phyloP scores from a whole-genome alignment of 305 asterid genomes.

The Euphrasia arctica region DNA sequence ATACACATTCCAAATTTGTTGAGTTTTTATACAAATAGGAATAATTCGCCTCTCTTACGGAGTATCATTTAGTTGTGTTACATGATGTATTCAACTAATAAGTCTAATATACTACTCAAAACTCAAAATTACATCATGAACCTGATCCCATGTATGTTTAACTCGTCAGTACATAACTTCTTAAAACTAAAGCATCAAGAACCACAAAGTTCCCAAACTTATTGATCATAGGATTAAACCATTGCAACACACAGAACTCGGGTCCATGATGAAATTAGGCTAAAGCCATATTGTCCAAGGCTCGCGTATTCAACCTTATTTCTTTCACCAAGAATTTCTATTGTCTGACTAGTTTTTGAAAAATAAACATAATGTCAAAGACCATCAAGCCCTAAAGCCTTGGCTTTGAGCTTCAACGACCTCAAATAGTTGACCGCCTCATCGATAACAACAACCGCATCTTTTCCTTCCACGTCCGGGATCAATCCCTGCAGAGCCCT shows the following conservation, averaged over 20 bases:
- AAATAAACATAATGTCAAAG: slow-evolving; percentile 26
- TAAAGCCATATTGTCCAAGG: no score
- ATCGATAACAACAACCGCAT: slow-evolving; percentile 58
- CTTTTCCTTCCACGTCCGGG: slow-evolving; percentile 61
- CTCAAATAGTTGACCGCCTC: slow-evolving; percentile 73
- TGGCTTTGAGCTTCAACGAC: slow-evolving; percentile 60
- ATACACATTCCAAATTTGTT: no score
- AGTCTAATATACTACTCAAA: no score
- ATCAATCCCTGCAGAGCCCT: slow-evolving; percentile 55
- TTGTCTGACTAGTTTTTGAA: not conserved
- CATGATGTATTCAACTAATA: no score
- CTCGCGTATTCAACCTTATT: no score
- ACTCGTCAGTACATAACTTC: not conserved
- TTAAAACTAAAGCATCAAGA: not conserved
- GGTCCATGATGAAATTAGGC: no score
- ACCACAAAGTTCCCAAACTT: slow-evolving; percentile 10
- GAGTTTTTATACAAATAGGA: no score
- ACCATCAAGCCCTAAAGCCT: slow-evolving; percentile 59
- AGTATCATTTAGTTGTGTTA: no score
- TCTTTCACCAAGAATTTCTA: not conserved
- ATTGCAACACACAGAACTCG: not conserved
- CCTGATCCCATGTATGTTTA: no score
- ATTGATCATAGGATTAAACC: slow-evolving; percentile 9
- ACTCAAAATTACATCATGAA: no score
- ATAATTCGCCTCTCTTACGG: no score